Percentiles rank a stretch among this genome's conserved stretches.
phyloP scores from a whole-genome alignment of 2,329 filamentous ascomycete species.

The Paracamarosporium sp. region DNA sequence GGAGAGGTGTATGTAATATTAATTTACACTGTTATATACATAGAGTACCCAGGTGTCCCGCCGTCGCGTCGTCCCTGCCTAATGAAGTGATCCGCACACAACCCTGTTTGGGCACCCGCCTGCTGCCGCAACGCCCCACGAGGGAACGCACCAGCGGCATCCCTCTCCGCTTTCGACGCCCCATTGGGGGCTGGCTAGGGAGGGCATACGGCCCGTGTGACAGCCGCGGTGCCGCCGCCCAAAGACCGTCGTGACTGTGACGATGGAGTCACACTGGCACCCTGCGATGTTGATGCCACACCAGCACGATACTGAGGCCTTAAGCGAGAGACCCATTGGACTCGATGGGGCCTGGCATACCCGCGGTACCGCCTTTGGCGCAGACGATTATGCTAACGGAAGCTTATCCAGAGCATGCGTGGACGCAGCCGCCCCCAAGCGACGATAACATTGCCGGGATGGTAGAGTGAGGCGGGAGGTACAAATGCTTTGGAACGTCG shows the following conservation, averaged over 20 bases:
- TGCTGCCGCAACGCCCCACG: neutral
- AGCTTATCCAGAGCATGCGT: neutral
- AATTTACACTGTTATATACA: neutral
- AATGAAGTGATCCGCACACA: neutral
- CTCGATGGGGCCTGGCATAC: neutral
- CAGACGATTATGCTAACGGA: neutral
- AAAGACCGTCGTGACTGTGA: neutral
- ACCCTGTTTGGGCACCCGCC: neutral
- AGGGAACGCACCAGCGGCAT: neutral
- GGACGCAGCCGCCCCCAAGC: neutral
- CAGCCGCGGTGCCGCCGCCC: neutral
- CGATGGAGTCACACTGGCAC: neutral
- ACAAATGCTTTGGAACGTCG: too few species aligned
- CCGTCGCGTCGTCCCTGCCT: neutral
- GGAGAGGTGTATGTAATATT: neutral
- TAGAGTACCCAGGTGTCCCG: neutral
- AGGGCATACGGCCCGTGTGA: neutral
- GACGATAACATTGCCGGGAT: neutral
- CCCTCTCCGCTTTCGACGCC: neutral
- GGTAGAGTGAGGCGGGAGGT: too few species aligned
- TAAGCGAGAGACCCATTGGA: neutral
- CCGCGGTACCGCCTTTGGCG: neutral
- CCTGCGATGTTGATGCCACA: too few species aligned
- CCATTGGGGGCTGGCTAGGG: neutral
- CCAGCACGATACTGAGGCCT: neutral